Base-by-base conservation (phyloP, 768 basidiomycete species). In the Amyloporia xantha region DNA sequence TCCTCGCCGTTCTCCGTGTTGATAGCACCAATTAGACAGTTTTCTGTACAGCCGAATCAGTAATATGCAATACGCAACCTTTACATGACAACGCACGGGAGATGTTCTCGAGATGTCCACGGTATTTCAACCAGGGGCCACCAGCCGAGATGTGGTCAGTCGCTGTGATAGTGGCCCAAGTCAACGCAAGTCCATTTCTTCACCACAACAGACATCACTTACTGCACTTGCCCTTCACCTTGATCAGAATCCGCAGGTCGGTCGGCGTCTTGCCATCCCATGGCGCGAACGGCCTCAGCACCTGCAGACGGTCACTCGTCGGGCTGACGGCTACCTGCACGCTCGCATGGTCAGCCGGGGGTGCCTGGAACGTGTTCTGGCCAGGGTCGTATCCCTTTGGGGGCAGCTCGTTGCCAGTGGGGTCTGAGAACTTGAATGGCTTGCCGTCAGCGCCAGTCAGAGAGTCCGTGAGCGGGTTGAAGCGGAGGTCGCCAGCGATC, bases 171-270 rank as follows among this genome's bases (percentile, higher is more conserved):
- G n/a, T n/a, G n/a, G n/a, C n/a, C n/a, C n/a, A n/a, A n/a, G n/a
- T n/a, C n/a, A n/a, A n/a, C n/a, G n/a, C n/a, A n/a, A n/a, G n/a
- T n/a, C n/a, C n/a, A n/a, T n/a, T n/a, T n/a, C n/a, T n/a, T n/a
- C n/a, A n/a, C n/a, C n/a, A n/a, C n/a, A n/a, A n/a, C n/a, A n/a
- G n/a, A n/a, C n/a, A 24, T 21, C 33, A 82, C 86, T 68, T 64
- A 86, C 84, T 99, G 87, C 96, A 99, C 77, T 99, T 99, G 79
- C 95, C 95, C 75, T 83, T 78, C 57, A 91, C 96, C 80, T 99
- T 99, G 79, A 99, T 99, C 64, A 99, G 75, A 54, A 99, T 75
- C 9, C 94, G 95, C 55, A 94, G 78, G 58, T 90, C 86, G 48
- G 77, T 72, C 41, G 92, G 88, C 36, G 90, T 84, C 81, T 96